These are phyloP conservation scores for Podochytrium sp. DNA, from an alignment of 192 early-diverging fungal species.

Conservation along the genomic window DNA sequence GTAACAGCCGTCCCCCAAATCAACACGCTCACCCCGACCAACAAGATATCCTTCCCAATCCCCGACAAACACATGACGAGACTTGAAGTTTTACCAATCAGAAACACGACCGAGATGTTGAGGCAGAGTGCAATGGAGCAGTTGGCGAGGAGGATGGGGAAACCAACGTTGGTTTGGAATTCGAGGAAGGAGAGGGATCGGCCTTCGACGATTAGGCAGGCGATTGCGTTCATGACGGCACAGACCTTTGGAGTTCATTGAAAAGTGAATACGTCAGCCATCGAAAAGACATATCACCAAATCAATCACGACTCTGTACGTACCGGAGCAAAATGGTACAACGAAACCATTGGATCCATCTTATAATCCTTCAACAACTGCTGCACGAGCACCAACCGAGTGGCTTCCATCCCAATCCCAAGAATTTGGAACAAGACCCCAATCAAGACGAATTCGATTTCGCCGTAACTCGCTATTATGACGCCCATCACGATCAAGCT, in stretches of 20 bases:
- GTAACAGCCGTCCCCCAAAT: conserved; percentile 31
- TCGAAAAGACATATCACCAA: not conserved
- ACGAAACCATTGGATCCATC: conserved; percentile 39
- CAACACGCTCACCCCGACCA: conserved; percentile 37
- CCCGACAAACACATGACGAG: conserved; percentile 44
- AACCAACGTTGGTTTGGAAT: conserved; percentile 18
- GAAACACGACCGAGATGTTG: conserved; percentile 41
- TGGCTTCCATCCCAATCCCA: conserved; percentile 37
- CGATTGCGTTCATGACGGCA: conserved; percentile 41
- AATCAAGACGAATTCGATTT: conserved; percentile 38
- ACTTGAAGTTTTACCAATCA: conserved; percentile 47
- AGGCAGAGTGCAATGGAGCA: conserved; percentile 38
- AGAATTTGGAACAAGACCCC: conserved; percentile 33
- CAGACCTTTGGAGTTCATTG: conserved; percentile 32
- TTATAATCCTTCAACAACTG: conserved; percentile 40
- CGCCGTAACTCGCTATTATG: conserved; percentile 38
- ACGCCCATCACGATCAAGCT: conserved; percentile 41
- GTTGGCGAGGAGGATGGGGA: conserved; percentile 33
- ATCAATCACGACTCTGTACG: not conserved
- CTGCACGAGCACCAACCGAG: conserved; percentile 40
- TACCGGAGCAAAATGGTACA: conserved; percentile 49
- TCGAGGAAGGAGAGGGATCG: not conserved
- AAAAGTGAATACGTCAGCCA: not conserved
- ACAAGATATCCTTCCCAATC: conserved; percentile 44
- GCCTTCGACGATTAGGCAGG: conserved; percentile 31